Evolutionary conservation across 2,329 filamentous ascomycete genomes (phyloP).

Genomic region (Catunica adiposa): DNA sequence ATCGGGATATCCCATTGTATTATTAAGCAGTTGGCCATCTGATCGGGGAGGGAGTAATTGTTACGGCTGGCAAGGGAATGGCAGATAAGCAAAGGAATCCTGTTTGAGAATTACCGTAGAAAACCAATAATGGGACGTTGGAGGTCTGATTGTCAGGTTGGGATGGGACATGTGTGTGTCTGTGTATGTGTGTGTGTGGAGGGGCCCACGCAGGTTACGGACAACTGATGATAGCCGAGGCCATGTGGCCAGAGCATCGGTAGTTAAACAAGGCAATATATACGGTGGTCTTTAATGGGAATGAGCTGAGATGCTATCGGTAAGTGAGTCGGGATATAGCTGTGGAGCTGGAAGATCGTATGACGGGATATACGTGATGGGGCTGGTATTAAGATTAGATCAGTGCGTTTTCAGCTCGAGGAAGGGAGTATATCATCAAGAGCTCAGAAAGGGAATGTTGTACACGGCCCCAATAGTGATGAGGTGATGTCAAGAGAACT

Average conservation of each 20-base stretch:
- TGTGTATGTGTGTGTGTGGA: neutral
- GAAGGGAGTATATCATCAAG: neutral
- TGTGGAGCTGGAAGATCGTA: neutral
- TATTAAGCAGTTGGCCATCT: no score
- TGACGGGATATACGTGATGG: neutral
- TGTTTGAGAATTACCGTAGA: no score
- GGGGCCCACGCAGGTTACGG: no score
- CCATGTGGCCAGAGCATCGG: neutral
- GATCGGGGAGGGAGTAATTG: no score
- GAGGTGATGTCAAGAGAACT: neutral
- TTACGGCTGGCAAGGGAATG: no score
- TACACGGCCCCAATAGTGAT: neutral
- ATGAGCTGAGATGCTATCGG: neutral
- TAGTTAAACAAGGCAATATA: neutral
- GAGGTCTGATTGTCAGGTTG: no score
- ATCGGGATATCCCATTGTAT: no score
- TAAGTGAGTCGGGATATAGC: neutral
- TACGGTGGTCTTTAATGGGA: neutral
- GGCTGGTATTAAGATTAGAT: neutral
- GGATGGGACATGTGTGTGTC: neutral
- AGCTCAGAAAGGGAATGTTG: neutral
- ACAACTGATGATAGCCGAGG: neutral
- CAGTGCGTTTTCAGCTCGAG: neutral
- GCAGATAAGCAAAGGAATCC: no score
- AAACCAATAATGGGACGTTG: no score